Percentiles rank a stretch among this genome's conserved stretches.
Evolutionary conservation across 2,329 filamentous ascomycete species (phyloP).

Genomic region (Trichoderma pleuroti): DNA sequence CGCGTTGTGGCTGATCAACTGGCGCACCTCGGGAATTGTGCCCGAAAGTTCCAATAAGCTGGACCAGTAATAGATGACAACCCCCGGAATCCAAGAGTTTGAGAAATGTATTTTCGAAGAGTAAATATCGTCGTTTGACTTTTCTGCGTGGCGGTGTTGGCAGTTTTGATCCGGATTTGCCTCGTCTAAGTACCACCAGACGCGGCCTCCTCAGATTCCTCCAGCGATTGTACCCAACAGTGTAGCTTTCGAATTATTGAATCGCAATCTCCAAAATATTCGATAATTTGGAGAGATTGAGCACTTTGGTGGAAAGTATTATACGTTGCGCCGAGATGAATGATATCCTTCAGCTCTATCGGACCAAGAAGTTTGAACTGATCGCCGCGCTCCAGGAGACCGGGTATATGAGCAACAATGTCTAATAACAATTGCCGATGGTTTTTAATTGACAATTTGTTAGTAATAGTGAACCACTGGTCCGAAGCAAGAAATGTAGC

Average conservation of each 20-base stretch:
- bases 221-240: background rate
- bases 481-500: background rate
- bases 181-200: background rate
- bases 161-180: background rate
- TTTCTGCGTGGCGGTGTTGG: background rate
- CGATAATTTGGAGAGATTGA: background rate
- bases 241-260: background rate
- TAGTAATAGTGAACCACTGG: background rate
- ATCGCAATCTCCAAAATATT: background rate
- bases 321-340: background rate
- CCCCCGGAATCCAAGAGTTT: background rate
- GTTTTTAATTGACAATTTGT: background rate
- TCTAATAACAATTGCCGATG: background rate
- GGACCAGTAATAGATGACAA: background rate
- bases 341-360: background rate
- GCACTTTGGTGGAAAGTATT: accelerated
- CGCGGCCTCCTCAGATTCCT: background rate
- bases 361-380: background rate
- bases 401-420: background rate
- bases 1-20: background rate
- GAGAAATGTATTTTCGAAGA: background rate
- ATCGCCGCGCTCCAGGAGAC: background rate
- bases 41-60: background rate
- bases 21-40: background rate
- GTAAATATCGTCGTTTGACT: background rate